phyloP scores from a whole-genome alignment of 768 basidiomycete genomes.

The Lentinula guzmanii region DNA sequence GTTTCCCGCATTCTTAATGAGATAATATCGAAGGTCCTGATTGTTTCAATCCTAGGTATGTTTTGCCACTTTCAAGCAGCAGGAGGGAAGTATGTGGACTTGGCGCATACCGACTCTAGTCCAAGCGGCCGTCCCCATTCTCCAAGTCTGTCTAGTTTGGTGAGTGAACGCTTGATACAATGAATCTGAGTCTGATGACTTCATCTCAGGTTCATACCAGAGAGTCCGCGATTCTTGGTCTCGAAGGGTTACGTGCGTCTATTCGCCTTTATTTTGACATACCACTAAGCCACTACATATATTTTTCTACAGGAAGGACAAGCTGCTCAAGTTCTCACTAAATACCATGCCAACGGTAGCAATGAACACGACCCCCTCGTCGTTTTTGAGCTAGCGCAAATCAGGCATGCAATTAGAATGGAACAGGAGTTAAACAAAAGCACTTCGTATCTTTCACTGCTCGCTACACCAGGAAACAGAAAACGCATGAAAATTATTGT shows the following conservation, averaged over 20 bases:
- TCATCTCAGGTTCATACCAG: constrained; percentile 51
- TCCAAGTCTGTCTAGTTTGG: constrained; percentile 54
- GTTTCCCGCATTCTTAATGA: not conserved
- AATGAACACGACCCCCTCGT: constrained; percentile 57
- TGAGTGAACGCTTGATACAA: constrained; percentile 14
- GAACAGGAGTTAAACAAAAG: constrained; percentile 49
- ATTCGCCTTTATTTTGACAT: not conserved
- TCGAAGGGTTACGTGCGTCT: constrained; percentile 48
- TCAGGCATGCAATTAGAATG: constrained; percentile 58
- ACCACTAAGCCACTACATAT: not conserved
- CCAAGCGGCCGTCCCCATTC: constrained; percentile 51
- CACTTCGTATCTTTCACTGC: constrained; percentile 46
- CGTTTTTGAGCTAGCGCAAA: constrained; percentile 56
- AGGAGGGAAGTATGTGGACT: constrained; percentile 40
- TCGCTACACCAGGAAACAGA: constrained; percentile 60
- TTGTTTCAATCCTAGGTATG: constrained; percentile 24
- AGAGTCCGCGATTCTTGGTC: constrained; percentile 63
- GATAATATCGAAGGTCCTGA: not conserved
- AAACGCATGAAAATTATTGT: constrained; percentile 65
- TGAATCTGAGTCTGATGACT: not conserved
- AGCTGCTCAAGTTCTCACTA: constrained; percentile 57
- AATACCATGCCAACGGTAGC: constrained; percentile 62
- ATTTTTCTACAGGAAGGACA: constrained; percentile 37
- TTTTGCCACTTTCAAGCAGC: constrained; percentile 33
- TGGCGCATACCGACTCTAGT: constrained; percentile 64